Base-by-base conservation (phyloP, 257 asterid species). In the Solanum ahanhuiri region DNA sequence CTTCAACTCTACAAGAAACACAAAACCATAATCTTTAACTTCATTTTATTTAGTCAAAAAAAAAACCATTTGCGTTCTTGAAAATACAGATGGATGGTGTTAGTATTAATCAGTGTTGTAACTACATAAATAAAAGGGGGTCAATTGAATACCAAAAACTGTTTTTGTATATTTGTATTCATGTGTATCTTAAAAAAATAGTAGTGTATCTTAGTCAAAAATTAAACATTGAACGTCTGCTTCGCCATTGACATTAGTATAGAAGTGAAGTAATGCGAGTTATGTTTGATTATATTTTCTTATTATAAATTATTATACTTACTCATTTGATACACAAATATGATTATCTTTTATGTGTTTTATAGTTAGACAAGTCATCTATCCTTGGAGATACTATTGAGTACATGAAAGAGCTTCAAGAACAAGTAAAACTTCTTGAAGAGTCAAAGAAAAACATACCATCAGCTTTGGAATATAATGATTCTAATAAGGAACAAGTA, bases 391-490 rank as follows among this genome's bases (percentile, higher is more conserved):
- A 86, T 67, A 87, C 90, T 11, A 88, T 83, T 4, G 67, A 86
- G 81, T 82, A 88, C 71, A 84, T 86, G 89, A 88, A 76, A 67
- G 84, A 86, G n/a, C 95, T 93, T 86, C 85, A 93, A 92, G 91
- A 92, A 83, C 88, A 93, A 12, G 87, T 93, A 39, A 86, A 34
- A 17, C 37, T 12, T 10, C 90, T 91, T 11, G 95, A 93, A 83
- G 91, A 87, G 30, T 88, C 89, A 69, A 85, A 60, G 23, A 82
- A 88, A 83, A 87, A 37, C 37, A 85, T 30, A 70, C 20, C 85
- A 41, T 43, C 10, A 18, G 51, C 22, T 9, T 54, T 22, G 2
- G 60, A 63, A 63, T 30, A 82, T 54, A 37, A 58, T 5, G 66
- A 82, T 45, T 51, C 79, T 69, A 35, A 35, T 4, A 30, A 22